Conservation (phyloP, 2,329 filamentous ascomycete species). For the Pseudohalonectria lignicola region DNA sequence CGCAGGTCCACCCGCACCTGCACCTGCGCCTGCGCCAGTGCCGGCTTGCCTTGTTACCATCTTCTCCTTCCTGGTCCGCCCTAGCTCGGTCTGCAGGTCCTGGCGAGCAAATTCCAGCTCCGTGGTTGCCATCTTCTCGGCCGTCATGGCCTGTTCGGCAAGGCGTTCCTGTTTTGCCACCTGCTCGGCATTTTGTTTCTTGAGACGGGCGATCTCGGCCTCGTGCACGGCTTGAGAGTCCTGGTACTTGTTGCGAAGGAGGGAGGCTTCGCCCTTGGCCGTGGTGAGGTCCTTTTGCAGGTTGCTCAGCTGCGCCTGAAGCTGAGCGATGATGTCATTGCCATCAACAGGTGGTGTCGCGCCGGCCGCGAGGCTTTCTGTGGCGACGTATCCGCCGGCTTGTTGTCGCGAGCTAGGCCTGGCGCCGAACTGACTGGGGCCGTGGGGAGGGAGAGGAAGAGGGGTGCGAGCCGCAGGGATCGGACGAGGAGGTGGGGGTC, state of each 20-base stretch:
- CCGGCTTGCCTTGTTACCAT: too few species aligned
- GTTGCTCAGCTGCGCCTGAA: conserved; percentile 40
- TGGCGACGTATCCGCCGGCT: too few species aligned
- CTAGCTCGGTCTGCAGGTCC: conserved; percentile 53
- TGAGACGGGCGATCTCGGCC: conserved; percentile 47
- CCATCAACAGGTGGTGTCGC: too few species aligned
- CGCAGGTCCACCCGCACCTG: too few species aligned
- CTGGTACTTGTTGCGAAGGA: conserved; percentile 60
- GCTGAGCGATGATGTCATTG: conserved; percentile 27
- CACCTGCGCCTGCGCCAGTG: too few species aligned
- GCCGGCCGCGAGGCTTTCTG: neutral
- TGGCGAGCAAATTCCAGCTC: conserved; percentile 64
- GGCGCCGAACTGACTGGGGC: neutral
- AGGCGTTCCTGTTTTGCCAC: conserved; percentile 51
- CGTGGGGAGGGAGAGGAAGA: conserved; percentile 5
- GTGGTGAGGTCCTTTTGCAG: conserved; percentile 46
- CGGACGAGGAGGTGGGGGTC: conserved; percentile 6
- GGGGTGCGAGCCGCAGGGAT: conserved; percentile 2
- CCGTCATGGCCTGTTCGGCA: conserved; percentile 52
- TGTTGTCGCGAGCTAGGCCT: too few species aligned
- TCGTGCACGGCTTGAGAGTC: conserved; percentile 52
- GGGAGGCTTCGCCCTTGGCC: conserved; percentile 62
- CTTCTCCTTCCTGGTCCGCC: conserved; percentile 25
- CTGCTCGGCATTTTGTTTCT: conserved; percentile 53
- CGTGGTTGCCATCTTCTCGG: conserved; percentile 53